These are phyloP conservation scores for Whalleya microplaca DNA, from an alignment of 2,329 filamentous ascomycete species.

Conservation along the genomic window DNA sequence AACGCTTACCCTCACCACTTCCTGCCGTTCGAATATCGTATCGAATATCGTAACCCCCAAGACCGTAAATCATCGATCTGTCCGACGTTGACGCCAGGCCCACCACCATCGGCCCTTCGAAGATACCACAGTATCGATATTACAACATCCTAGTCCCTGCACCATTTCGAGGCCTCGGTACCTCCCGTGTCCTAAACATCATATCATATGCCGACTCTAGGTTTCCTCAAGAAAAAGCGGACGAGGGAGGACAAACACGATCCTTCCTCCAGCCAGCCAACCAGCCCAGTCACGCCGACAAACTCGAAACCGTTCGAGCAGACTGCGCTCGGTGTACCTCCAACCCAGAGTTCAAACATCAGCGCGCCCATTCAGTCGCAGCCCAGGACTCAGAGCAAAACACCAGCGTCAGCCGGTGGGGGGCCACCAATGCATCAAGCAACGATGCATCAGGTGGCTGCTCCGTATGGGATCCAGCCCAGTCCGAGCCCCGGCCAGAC, in stretches of 20 bases:
- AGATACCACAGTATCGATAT: conserved; percentile 12
- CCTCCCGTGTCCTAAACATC: conserved; percentile 36
- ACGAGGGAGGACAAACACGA: conserved; percentile 86
- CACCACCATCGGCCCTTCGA: conserved; percentile 9
- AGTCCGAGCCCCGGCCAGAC: conserved; percentile 35
- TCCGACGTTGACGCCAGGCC: conserved; percentile 12
- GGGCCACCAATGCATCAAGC: conserved; percentile 38
- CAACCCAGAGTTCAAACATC: conserved; percentile 31
- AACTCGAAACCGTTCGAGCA: conserved; percentile 55
- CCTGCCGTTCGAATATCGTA: not conserved
- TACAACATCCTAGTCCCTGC: conserved; percentile 15
- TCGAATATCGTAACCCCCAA: not conserved
- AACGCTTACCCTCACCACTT: not conserved
- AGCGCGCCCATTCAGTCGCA: conserved; percentile 28
- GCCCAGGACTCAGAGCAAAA: conserved; percentile 25
- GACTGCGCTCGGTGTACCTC: conserved; percentile 43
- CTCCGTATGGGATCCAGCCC: conserved; percentile 50
- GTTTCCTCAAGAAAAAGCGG: conserved; percentile 98
- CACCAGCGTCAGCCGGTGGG: conserved; percentile 36
- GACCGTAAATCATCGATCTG: not conserved
- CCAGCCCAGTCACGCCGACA: conserved; percentile 62
- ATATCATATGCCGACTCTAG: conserved; percentile 83
- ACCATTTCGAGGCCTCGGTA: conserved; percentile 25
- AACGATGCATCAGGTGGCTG: conserved; percentile 35
- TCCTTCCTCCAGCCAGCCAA: conserved; percentile 67